Evolutionary conservation across 768 basidiomycete genomes (phyloP).

Genomic region (Tricholoma sp.): DNA sequence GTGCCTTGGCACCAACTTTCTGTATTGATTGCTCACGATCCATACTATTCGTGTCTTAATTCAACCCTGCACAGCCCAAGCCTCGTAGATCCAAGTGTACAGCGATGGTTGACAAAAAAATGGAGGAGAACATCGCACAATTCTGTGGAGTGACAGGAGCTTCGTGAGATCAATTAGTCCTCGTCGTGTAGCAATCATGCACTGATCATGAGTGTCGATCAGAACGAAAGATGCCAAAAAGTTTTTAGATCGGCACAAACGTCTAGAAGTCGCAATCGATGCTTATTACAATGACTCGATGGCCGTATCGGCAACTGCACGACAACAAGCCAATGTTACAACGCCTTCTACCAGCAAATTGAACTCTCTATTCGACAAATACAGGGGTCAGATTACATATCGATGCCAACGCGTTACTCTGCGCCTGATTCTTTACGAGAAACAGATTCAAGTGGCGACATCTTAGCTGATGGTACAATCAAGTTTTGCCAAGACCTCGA

Average conservation of each 20-base stretch:
- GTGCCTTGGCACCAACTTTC: not conserved
- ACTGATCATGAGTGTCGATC: conserved; percentile 23
- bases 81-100: conserved; percentile 1
- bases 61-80: conserved; percentile 8
- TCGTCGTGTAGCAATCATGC: conserved; percentile 13
- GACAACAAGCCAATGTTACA: conserved; percentile 18
- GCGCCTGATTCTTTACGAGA: not conserved
- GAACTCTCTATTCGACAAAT: conserved; percentile 54
- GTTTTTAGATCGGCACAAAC: conserved; percentile 65
- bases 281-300: conserved; percentile 60
- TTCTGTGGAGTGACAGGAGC: conserved; percentile 67
- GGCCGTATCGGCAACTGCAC: conserved; percentile 21
- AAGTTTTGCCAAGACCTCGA: conserved; percentile 64
- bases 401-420: not conserved
- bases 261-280: conserved; percentile 69
- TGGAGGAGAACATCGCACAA: conserved; percentile 47
- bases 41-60: conserved; percentile 2
- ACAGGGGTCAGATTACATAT: conserved; percentile 48
- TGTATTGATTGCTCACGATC: not conserved
- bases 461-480: conserved; percentile 77
- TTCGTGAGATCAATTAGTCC: conserved; percentile 43
- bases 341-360: conserved; percentile 51
- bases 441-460: conserved; percentile 47
- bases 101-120: conserved; percentile 36
- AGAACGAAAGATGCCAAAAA: conserved; percentile 57